Percentiles rank a stretch among this genome's conserved stretches.
Conservation (phyloP, 2,329 filamentous ascomycete genomes). For the Fusarium ambrosium region DNA sequence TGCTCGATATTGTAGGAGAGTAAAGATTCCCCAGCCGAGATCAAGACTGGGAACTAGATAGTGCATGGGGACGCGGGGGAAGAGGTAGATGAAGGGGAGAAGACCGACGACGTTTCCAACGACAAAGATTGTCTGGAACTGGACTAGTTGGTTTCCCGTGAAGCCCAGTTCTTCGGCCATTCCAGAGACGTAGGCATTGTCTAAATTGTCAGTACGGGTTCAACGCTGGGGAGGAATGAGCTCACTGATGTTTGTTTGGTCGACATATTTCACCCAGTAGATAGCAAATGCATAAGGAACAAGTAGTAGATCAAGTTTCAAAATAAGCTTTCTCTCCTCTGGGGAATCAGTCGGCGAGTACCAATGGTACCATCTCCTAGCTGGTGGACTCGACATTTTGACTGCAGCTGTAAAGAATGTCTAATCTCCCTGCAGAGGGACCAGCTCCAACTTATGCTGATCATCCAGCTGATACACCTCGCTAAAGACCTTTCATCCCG, state of each 20-base stretch:
- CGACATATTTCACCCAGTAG: slow-evolving; percentile 40
- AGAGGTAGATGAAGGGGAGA: slow-evolving; percentile 35
- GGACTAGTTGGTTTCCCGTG: slow-evolving; percentile 32
- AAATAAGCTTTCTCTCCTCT: slow-evolving; percentile 56
- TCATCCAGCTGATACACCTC: neutral
- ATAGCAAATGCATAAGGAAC: slow-evolving; percentile 60
- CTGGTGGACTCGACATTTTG: slow-evolving; percentile 20
- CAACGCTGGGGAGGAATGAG: accelerated
- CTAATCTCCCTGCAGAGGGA: neutral
- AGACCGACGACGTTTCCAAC: slow-evolving; percentile 37
- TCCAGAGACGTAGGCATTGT: slow-evolving; percentile 38
- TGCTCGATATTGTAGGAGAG: slow-evolving; percentile 28
- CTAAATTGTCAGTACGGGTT: neutral
- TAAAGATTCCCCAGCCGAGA: slow-evolving; percentile 31
- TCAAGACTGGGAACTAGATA: slow-evolving; percentile 31
- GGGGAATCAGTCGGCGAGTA: slow-evolving; percentile 62
- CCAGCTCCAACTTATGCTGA: neutral
- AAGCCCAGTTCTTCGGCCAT: slow-evolving; percentile 37
- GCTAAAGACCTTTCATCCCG: neutral
- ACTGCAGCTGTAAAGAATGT: neutral
- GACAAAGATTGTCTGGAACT: slow-evolving; percentile 38
- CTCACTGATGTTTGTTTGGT: slow-evolving; percentile 41
- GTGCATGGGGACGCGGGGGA: slow-evolving; percentile 35
- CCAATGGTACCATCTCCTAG: slow-evolving; percentile 55
- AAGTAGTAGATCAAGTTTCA: slow-evolving; percentile 69